These are phyloP conservation scores for Blastocystis sp. DNA, from an alignment of 352 stramenopile genomes.

Conservation along the genomic window DNA sequence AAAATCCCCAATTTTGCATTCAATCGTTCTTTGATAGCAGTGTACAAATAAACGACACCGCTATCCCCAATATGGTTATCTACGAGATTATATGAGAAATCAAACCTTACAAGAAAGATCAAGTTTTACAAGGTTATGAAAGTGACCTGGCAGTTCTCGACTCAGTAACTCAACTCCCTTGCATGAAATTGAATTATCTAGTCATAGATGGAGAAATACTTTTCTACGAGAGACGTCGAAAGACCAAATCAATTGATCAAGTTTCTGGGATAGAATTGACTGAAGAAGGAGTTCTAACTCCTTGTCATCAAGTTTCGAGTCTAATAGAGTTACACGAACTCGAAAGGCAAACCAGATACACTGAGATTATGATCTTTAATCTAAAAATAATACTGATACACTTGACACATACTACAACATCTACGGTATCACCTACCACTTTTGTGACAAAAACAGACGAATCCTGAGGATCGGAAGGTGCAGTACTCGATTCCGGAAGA, in stretches of 20 bases:
- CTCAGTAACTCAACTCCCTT: not conserved
- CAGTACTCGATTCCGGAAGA: not conserved
- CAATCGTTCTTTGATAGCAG: not conserved
- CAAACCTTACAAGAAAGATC: not conserved
- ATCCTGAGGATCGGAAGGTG: not conserved
- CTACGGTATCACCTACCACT: not conserved
- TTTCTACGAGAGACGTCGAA: not conserved
- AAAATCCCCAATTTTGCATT: not conserved
- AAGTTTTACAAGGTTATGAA: not conserved
- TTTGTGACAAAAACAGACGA: not conserved
- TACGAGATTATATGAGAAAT: not conserved
- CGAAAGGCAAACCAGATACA: not conserved
- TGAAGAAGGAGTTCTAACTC: not conserved
- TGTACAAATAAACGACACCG: not conserved
- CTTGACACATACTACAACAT: not conserved
- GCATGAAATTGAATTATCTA: not conserved
- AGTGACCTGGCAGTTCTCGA: not conserved
- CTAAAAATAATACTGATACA: not conserved
- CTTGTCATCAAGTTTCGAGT: not conserved
- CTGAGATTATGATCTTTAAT: not conserved
- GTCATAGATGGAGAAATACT: not conserved
- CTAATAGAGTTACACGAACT: not conserved
- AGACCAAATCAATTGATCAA: not conserved
- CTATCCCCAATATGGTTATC: constrained; percentile 27
- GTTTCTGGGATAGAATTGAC: not conserved